Conservation (phyloP, 345 rosid genomes). For the Aurinia saxatilis region DNA sequence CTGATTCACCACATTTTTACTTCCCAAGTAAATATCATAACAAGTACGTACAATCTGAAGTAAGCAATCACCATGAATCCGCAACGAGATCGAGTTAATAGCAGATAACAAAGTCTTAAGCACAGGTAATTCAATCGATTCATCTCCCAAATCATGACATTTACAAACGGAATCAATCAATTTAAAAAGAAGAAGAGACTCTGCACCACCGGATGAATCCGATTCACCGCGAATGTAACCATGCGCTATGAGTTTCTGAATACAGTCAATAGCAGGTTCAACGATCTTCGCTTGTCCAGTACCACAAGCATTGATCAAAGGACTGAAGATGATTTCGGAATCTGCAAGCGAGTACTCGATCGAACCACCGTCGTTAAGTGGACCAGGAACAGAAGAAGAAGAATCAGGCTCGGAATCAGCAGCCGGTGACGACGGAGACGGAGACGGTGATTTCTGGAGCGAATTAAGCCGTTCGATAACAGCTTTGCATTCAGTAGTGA, state of each 20-base stretch:
- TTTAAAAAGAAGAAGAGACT: slow-evolving; percentile 51
- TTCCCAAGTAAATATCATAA: slow-evolving; percentile 83
- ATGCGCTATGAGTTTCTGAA: slow-evolving; percentile 81
- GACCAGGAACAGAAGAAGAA: slow-evolving; percentile 69
- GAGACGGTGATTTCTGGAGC: slow-evolving; percentile 26
- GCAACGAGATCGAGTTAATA: slow-evolving; percentile 72
- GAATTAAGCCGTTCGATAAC: slow-evolving; percentile 59
- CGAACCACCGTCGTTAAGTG: slow-evolving; percentile 73
- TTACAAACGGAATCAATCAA: slow-evolving; percentile 79
- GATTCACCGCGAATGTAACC: slow-evolving; percentile 95
- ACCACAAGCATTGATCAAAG: slow-evolving; percentile 72
- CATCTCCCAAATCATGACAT: slow-evolving; percentile 83
- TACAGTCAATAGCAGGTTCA: slow-evolving; percentile 81
- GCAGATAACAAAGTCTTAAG: slow-evolving; percentile 73
- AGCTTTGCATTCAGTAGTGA: slow-evolving; percentile 85
- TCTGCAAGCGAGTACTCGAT: slow-evolving; percentile 65
- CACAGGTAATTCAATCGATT: slow-evolving; percentile 61
- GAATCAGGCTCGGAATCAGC: slow-evolving; percentile 30
- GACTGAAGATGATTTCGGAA: slow-evolving; percentile 69
- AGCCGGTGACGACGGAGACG: slow-evolving; percentile 19
- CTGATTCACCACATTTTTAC: slow-evolving; percentile 90
- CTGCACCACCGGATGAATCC: slow-evolving; percentile 67
- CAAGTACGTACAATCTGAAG: slow-evolving; percentile 82
- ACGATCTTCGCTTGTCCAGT: slow-evolving; percentile 76
- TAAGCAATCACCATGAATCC: slow-evolving; percentile 90